phyloP scores from a whole-genome alignment of 1,284 basidiomycete species.

The Tilletia caries region DNA sequence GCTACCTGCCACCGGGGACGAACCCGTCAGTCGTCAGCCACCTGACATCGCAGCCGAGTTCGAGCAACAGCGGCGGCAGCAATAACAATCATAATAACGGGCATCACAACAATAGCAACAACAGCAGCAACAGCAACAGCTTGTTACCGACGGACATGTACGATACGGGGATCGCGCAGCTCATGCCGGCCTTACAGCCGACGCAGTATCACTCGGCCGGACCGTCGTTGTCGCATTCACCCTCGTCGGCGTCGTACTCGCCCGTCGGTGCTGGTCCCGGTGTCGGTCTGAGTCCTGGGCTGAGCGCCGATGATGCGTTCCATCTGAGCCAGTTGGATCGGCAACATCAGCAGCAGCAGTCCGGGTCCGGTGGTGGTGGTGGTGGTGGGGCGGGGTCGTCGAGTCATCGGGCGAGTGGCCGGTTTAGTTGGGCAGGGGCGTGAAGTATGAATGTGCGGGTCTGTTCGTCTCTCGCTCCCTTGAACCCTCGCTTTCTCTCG shows the following conservation, averaged over 20 bases:
- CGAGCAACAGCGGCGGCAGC: neutral
- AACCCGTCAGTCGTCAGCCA: neutral
- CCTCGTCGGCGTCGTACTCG: neutral
- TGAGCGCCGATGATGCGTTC: constrained; percentile 12
- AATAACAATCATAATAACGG: neutral
- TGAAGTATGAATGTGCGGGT: too few species aligned
- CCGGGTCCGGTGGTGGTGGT: neutral
- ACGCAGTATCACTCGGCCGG: constrained; percentile 15
- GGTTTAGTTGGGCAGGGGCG: neutral
- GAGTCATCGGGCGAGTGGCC: constrained; percentile 1
- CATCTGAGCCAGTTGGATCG: constrained; percentile 7
- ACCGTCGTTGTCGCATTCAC: neutral
- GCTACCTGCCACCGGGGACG: neutral
- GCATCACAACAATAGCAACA: neutral
- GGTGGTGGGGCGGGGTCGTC: neutral
- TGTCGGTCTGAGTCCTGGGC: neutral
- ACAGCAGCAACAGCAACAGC: constrained; percentile 14
- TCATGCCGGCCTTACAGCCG: constrained; percentile 22
- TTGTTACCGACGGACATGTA: constrained; percentile 39
- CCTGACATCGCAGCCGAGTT: neutral
- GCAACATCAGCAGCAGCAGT: neutral
- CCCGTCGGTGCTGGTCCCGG: neutral
- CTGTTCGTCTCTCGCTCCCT: too few species aligned
- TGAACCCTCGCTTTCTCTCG: too few species aligned
- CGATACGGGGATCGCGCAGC: constrained; percentile 36